Percentiles rank a stretch among this genome's conserved stretches.
Conservation (phyloP, 768 basidiomycete species). For the Tulasnella sp. region DNA sequence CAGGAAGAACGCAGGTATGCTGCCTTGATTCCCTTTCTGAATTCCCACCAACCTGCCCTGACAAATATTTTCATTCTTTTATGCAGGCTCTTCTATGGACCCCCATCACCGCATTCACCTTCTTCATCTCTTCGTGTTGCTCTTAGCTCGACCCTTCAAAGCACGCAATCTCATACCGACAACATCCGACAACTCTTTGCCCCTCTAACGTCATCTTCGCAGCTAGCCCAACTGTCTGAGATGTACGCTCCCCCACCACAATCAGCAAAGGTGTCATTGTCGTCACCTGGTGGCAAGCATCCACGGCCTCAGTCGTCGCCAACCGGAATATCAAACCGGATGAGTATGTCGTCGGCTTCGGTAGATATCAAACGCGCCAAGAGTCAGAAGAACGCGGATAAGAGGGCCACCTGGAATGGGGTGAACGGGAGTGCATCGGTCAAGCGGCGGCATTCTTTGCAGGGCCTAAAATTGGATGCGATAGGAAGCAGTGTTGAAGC, state of each 20-base stretch:
- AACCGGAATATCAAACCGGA: not conserved
- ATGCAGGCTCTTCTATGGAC: constrained; percentile 31
- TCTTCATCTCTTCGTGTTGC: constrained; percentile 53
- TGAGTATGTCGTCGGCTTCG: not conserved
- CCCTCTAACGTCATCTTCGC: constrained; percentile 59
- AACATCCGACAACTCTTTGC: constrained; percentile 69
- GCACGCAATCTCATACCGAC: constrained; percentile 71
- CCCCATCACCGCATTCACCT: constrained; percentile 39
- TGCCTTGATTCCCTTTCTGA: not conserved
- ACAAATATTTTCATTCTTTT: no score
- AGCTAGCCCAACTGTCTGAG: constrained; percentile 68
- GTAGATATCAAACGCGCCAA: no score
- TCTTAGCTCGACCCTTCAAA: constrained; percentile 61
- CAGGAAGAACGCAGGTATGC: constrained; percentile 57
- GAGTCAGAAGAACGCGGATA: not conserved
- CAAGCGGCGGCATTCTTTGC: not conserved
- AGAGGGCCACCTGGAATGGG: constrained; percentile 15
- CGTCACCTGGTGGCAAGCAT: not conserved
- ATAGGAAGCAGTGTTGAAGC: no score
- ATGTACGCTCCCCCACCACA: constrained; percentile 84
- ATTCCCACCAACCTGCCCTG: no score
- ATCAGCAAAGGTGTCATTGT: constrained; percentile 14
- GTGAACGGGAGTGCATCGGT: not conserved
- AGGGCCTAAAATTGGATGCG: not conserved
- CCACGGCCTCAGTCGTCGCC: not conserved